phyloP scores from a whole-genome alignment of 495 filamentous ascomycete genomes.

The Neurospora sp. region DNA sequence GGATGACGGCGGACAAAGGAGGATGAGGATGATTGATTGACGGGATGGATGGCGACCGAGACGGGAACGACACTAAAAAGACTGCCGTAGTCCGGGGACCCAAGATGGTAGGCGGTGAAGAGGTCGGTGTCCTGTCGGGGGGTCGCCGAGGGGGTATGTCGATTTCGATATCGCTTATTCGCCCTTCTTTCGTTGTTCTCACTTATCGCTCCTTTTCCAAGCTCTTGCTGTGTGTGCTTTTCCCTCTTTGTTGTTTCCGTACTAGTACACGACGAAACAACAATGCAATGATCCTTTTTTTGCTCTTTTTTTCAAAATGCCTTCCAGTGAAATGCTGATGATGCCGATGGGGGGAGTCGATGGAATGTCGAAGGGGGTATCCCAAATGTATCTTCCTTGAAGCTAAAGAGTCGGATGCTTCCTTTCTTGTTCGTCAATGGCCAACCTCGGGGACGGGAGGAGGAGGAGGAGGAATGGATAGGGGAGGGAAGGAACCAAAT shows the following conservation, averaged over 20 bases:
- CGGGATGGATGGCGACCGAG: neutral
- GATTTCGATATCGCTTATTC: neutral
- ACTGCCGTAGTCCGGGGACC: neutral
- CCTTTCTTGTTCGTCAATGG: constrained; percentile 15
- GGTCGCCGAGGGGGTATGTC: neutral
- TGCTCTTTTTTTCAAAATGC: neutral
- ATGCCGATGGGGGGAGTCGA: neutral
- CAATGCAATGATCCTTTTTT: neutral
- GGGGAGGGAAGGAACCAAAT: neutral
- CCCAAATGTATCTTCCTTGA: constrained; percentile 4
- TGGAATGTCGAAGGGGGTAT: neutral
- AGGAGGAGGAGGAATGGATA: constrained; percentile 9
- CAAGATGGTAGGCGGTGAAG: neutral
- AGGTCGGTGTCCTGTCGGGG: neutral
- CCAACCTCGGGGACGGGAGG: constrained; percentile 6
- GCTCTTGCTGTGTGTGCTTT: neutral
- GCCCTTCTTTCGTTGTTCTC: neutral
- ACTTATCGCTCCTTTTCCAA: neutral
- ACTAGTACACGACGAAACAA: neutral
- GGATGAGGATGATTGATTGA: neutral
- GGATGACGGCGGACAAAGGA: neutral
- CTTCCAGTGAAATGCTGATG: neutral
- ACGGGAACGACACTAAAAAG: neutral
- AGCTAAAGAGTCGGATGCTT: constrained; percentile 8
- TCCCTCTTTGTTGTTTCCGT: neutral